phyloP scores from a whole-genome alignment of 306 rosid genomes.

The Carpinus viminea region DNA sequence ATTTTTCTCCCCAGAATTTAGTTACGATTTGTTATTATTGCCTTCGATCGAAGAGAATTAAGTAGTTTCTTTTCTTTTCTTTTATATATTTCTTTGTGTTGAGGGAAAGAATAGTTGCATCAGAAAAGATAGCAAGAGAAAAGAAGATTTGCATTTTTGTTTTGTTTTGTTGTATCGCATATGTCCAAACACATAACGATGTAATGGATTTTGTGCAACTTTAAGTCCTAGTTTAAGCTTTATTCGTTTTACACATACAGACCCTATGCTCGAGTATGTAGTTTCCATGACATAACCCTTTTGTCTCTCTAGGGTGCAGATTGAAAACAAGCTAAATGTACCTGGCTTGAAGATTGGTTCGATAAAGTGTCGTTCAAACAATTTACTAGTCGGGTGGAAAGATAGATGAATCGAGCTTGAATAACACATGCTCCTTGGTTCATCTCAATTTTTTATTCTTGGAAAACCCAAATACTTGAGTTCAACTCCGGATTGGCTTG shows the following conservation, averaged over 20 bases:
- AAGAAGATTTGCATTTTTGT: background rate
- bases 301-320: background rate
- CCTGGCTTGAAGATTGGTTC: background rate
- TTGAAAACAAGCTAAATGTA: background rate
- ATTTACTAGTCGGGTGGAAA: background rate
- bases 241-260: background rate
- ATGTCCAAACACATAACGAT: background rate
- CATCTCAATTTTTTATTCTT: background rate
- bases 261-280: no score
- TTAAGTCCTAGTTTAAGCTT: background rate
- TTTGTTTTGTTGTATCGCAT: background rate
- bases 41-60: background rate
- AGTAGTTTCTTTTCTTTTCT: background rate
- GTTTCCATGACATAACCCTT: background rate
- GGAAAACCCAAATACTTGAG: background rate
- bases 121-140: background rate
- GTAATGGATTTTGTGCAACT: background rate
- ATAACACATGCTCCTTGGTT: background rate
- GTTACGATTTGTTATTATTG: background rate
- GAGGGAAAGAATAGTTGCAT: background rate
- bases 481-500: background rate
- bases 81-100: background rate
- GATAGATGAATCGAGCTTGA: background rate
- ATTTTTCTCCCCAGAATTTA: no score
- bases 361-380: background rate